phyloP scores from a whole-genome alignment of 345 rosid species.

The Citrus maxima region DNA sequence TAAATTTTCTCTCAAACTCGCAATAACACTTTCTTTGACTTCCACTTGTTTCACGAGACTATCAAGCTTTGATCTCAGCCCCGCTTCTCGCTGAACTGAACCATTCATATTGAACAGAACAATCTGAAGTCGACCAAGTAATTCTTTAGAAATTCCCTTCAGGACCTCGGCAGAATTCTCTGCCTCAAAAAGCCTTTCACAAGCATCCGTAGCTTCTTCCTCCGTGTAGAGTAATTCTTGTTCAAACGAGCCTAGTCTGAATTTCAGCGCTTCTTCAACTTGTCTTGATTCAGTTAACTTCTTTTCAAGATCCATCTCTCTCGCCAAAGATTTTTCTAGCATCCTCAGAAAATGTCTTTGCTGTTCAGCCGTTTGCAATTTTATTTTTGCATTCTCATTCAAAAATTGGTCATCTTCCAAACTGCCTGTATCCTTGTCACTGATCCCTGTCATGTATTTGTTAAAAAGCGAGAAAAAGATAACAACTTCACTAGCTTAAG shows the following conservation, averaged over 20 bases:
- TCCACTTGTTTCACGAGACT: constrained; percentile 43
- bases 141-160: constrained; percentile 64
- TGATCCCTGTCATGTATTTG: constrained; percentile 41
- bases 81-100: constrained; percentile 50
- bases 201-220: constrained; percentile 59
- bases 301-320: constrained; percentile 88
- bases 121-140: constrained; percentile 60
- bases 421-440: constrained; percentile 24
- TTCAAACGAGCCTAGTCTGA: constrained; percentile 49
- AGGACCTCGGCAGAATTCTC: constrained; percentile 71
- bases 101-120: constrained; percentile 65
- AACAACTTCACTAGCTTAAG: neutral
- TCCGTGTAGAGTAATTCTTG: constrained; percentile 55
- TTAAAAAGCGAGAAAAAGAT: constrained; percentile 8
- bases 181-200: constrained; percentile 60
- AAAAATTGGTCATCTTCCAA: constrained; percentile 40
- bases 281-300: constrained; percentile 68
- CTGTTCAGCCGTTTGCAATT: constrained; percentile 81
- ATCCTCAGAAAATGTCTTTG: constrained; percentile 74
- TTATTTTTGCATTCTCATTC: constrained; percentile 42
- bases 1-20: constrained; percentile 43
- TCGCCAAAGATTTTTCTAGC: constrained; percentile 94
- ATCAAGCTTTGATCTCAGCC: constrained; percentile 51
- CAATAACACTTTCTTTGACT: constrained; percentile 42
- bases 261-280: constrained; percentile 49